Conservation (phyloP, 1,139 yeast species). For the Hansenula sp. region DNA sequence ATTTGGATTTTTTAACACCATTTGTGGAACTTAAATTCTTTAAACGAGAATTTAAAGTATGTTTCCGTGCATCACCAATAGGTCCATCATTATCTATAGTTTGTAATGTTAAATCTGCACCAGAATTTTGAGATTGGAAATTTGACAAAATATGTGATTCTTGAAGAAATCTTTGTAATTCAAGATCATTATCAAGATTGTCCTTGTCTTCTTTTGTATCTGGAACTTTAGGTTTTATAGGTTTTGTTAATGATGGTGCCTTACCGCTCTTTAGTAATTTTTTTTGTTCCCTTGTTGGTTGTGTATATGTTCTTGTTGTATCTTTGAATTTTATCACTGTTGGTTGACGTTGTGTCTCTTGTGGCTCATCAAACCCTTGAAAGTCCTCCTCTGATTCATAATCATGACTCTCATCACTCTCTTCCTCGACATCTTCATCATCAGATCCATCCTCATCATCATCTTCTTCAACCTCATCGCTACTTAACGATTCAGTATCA, state of each 20-base stretch:
- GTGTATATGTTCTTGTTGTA: constrained; percentile 25
- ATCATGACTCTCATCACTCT: constrained; percentile 12
- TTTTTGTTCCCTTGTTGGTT: constrained; percentile 40
- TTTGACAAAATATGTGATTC: constrained; percentile 85
- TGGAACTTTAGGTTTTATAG: constrained; percentile 11
- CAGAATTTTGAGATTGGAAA: constrained; percentile 47
- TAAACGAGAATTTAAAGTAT: constrained; percentile 69
- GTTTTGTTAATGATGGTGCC: constrained; percentile 12
- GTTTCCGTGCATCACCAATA: constrained; percentile 73
- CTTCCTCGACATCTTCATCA: constrained; percentile 15
- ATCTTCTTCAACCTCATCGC: constrained; percentile 17
- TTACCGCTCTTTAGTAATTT: constrained; percentile 20
- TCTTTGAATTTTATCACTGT: constrained; percentile 43
- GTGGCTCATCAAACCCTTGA: constrained; percentile 6
- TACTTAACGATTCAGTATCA: constrained; percentile 3
- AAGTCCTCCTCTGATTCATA: constrained; percentile 13
- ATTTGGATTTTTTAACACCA: constrained; percentile 36
- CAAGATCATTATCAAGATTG: constrained; percentile 75
- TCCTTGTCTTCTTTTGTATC: constrained; percentile 31
- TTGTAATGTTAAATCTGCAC: constrained; percentile 71
- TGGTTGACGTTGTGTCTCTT: constrained; percentile 25
- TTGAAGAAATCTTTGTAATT: constrained; percentile 70
- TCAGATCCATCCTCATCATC: constrained; percentile 21
- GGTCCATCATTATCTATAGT: constrained; percentile 51
- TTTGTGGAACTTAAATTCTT: constrained; percentile 49